Evolutionary conservation across 2,329 filamentous ascomycete genomes (phyloP).

Genomic region (Aspergillus brunneoviolaceus): DNA sequence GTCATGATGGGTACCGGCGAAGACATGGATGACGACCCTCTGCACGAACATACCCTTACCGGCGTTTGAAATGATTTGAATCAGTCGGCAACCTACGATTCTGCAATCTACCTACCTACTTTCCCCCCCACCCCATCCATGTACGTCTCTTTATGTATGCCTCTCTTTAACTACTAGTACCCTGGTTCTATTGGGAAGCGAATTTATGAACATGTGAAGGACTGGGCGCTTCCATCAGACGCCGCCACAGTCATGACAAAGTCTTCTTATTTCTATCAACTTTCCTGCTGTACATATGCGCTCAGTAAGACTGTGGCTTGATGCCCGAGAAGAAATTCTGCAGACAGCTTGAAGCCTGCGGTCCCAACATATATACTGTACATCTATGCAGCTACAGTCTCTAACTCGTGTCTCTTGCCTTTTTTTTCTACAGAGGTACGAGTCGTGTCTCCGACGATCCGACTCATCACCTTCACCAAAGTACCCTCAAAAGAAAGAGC

Average conservation of each 20-base stretch:
- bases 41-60: constrained; percentile 30
- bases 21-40: constrained; percentile 35
- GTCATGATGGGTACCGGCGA: constrained; percentile 36
- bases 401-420: background rate
- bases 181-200: background rate
- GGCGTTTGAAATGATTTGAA: background rate
- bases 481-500: background rate
- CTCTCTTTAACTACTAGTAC: background rate
- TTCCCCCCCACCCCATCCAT: background rate
- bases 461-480: too few relatives aligned
- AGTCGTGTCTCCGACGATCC: background rate
- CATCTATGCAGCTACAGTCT: too few relatives aligned
- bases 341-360: background rate
- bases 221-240: background rate
- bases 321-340: background rate
- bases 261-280: background rate
- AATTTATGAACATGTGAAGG: background rate
- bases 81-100: background rate
- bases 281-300: background rate
- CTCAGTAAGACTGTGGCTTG: constrained; percentile 1
- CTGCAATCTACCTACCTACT: background rate
- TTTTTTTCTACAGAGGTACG: background rate
- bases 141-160: background rate
- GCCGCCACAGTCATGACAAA: background rate
- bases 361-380: too few relatives aligned